A percentile compares a stretch with the other conserved stretches of the same genome.
phyloP scores from a whole-genome alignment of 2,329 filamentous ascomycete species.

The Fusarium oxysporum region DNA sequence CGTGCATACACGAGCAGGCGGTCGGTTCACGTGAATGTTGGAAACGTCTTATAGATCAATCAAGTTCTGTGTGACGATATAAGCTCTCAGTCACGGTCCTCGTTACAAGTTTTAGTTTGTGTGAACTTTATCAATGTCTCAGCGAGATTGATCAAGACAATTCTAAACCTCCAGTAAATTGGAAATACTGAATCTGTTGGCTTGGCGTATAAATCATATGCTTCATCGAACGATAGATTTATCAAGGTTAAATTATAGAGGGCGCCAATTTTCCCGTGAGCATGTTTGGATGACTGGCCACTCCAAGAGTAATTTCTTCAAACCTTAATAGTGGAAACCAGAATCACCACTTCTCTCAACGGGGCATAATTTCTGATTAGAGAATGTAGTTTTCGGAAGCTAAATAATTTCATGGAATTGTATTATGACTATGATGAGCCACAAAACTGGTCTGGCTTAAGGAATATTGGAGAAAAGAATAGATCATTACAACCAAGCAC shows the following conservation, averaged over 20 bases:
- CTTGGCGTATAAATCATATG: background rate
- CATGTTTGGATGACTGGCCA: background rate
- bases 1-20: constrained; percentile 58
- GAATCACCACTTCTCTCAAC: background rate
- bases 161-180: background rate
- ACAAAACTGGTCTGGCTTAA: background rate
- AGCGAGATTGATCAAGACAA: background rate
- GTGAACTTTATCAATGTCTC: background rate
- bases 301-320: background rate
- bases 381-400: background rate
- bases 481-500: background rate
- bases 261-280: background rate
- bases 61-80: background rate
- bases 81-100: background rate
- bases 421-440: background rate
- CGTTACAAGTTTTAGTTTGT: background rate
- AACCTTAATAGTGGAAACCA: background rate
- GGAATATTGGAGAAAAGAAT: too few species aligned
- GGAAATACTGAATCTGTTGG: background rate
- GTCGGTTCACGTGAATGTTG: constrained; percentile 58
- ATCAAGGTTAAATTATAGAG: background rate
- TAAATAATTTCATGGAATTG: background rate
- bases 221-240: background rate
- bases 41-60: background rate
- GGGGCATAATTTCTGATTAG: background rate